Conservation (phyloP, 2,329 filamentous ascomycete species). For the Fragosphaeria purpurea region DNA sequence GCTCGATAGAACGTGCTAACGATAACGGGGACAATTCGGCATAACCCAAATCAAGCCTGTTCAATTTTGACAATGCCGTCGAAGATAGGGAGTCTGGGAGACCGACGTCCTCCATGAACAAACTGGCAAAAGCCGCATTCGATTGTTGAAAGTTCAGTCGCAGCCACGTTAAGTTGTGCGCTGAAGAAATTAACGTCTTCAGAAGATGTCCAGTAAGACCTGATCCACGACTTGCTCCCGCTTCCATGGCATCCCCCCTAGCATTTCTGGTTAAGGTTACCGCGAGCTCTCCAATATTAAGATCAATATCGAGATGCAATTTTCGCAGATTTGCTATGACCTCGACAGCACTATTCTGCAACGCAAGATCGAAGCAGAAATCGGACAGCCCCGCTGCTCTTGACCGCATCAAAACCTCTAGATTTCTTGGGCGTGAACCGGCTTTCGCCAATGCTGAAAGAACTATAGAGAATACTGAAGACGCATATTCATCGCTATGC, state of each 20-base stretch:
- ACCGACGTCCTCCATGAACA: too few relatives aligned
- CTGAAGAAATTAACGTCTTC: slow-evolving; percentile 27
- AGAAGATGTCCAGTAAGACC: slow-evolving; percentile 1
- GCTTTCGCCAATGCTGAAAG: slow-evolving; percentile 33
- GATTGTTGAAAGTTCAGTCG: slow-evolving; percentile 37
- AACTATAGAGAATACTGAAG: slow-evolving; percentile 29
- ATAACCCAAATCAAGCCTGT: too few relatives aligned
- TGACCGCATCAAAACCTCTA: slow-evolving; percentile 38
- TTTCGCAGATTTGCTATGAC: slow-evolving; percentile 36
- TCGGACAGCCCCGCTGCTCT: slow-evolving; percentile 24
- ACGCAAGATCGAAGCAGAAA: slow-evolving; percentile 36
- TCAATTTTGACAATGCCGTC: too few relatives aligned
- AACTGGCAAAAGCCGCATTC: too few relatives aligned
- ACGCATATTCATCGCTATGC: slow-evolving; percentile 15
- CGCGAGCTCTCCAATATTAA: not conserved
- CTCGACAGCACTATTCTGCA: slow-evolving; percentile 24
- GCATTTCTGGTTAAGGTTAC: too few relatives aligned
- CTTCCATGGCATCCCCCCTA: too few relatives aligned
- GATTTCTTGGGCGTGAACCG: slow-evolving; percentile 24
- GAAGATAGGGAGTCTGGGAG: too few relatives aligned
- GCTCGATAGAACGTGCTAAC: too few relatives aligned
- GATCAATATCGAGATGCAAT: slow-evolving; percentile 28
- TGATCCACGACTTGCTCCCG: too few relatives aligned
- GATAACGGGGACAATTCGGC: too few relatives aligned
- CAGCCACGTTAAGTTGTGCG: slow-evolving; percentile 37